Conservation (phyloP, 371 early-diverging fungal genomes). For the Mucor lusitanicus region DNA sequence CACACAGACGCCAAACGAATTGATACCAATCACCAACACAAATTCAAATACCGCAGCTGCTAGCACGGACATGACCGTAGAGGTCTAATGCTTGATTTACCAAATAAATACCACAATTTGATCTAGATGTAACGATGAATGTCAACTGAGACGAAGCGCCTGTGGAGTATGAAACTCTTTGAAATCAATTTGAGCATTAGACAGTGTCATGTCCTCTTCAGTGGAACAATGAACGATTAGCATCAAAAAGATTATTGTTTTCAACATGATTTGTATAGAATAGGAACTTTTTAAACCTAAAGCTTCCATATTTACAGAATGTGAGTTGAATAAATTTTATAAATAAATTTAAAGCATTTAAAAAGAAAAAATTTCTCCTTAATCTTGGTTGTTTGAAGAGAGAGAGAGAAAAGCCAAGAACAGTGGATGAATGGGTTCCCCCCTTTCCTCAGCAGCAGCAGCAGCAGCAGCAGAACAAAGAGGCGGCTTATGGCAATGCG, state of each 20-base stretch:
- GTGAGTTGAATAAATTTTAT: neutral
- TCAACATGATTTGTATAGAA: conserved; percentile 1
- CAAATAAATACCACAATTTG: conserved; percentile 17
- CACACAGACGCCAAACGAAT: conserved; percentile 8
- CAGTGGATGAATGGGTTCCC: neutral
- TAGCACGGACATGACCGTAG: conserved; percentile 17
- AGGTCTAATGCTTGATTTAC: conserved; percentile 6
- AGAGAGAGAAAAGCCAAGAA: neutral
- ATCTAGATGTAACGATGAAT: neutral
- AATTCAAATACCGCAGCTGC: neutral
- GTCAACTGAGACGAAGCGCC: neutral
- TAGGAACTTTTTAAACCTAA: neutral
- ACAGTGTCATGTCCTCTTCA: conserved; percentile 29
- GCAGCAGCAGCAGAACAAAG: no score
- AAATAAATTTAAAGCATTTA: neutral
- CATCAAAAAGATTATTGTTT: conserved; percentile 30
- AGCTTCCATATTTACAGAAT: conserved; percentile 1
- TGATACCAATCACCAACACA: conserved; percentile 9
- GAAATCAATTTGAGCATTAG: conserved; percentile 33
- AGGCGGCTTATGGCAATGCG: no score
- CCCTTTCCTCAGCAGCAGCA: neutral
- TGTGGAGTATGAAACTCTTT: neutral
- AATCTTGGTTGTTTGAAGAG: neutral
- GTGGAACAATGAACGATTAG: conserved; percentile 31
- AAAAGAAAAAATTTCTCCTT: neutral